Base-by-base conservation (phyloP, 495 filamentous ascomycete species). In the Sordaria brevicollis region DNA sequence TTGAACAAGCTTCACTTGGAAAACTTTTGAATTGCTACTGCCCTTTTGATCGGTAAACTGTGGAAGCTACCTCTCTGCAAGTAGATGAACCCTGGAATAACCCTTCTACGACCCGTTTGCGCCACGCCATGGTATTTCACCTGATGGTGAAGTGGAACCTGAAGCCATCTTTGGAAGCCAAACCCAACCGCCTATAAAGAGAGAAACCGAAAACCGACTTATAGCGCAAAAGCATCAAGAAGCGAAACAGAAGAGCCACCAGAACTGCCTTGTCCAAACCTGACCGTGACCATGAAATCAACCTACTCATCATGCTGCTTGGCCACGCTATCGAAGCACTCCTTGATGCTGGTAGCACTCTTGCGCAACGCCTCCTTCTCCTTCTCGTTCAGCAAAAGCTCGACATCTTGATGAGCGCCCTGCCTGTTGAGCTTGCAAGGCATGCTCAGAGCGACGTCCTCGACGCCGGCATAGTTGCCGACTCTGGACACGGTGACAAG, bases 321-420 rank as follows among this genome's bases (percentile, higher is more conserved):
- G 49, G 49, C 49, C 11, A 62, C 49, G 2, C 25, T 31, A 8
- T 62, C 49, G 2, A 62, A 62, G 25, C 25, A 62, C 38, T 70
- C 74, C 73, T 70, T 72, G 67, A 78, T 75, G 15, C 74, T 73
- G 65, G 70, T 41, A 0, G 76, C 75, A 13, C 86, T 86, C 4
- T 80, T 84, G 83, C 57, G 72, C 72, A 78, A 4, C 39, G 65
- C 68, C 57, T 72, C 74, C 69, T 69, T 57, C 71, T 78, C 77
- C 25, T 13, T 34, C 21, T 71, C 71, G 21, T 67, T 67, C 65
- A 78, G 39, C 69, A 78, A 31, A 68, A 78, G 65, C 36, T 74
- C 75, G 33, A 77, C 77, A 39, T 76, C 74, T 38, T 73, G 69
- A 36, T 78, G 71, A 13, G 75, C 74, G 5, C 77, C 77, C 4